phyloP scores from a whole-genome alignment of 2,329 filamentous ascomycete genomes.

The Fusarium sp. region DNA sequence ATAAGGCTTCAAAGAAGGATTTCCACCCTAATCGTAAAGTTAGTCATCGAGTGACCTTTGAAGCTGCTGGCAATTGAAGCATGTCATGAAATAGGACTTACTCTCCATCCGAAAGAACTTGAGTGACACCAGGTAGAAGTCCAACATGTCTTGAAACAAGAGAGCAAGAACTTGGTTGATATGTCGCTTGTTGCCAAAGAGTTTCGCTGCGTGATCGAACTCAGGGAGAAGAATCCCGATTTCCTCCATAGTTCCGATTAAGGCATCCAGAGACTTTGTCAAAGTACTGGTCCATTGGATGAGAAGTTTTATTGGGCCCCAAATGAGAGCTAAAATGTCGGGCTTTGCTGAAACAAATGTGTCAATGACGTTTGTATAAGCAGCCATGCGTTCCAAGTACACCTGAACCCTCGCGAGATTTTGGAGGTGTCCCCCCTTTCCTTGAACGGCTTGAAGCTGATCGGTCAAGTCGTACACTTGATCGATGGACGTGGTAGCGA shows the following conservation, averaged over 20 bases:
- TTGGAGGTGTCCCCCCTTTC: constrained; percentile 31
- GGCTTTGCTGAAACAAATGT: constrained; percentile 19
- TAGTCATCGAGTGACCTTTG: too few relatives aligned
- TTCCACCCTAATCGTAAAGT: background rate
- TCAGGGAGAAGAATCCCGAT: constrained; percentile 11
- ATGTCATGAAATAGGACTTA: background rate
- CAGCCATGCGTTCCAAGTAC: constrained; percentile 51
- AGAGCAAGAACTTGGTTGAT: constrained; percentile 10
- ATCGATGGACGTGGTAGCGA: constrained; percentile 48
- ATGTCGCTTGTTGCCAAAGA: constrained; percentile 2
- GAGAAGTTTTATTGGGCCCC: constrained; percentile 27
- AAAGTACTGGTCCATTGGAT: background rate
- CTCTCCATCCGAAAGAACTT: constrained; percentile 5
- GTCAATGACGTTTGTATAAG: constrained; percentile 37
- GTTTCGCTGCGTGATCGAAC: background rate
- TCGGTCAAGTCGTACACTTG: constrained; percentile 54
- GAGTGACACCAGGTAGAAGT: constrained; percentile 16
- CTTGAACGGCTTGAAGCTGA: constrained; percentile 45
- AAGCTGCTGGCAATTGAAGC: too few relatives aligned
- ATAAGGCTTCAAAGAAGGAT: background rate
- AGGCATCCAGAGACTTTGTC: constrained; percentile 2
- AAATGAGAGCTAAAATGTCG: constrained; percentile 22
- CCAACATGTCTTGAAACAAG: constrained; percentile 26
- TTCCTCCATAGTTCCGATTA: background rate
- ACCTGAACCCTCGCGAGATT: constrained; percentile 43